Evolutionary conservation across 306 rosid species (phyloP).

Genomic region (cucumber (Cucumis sativus)): Cucumber_9930_V3 NC_026655.2:31612001-31612500

Average conservation of each 20-base stretch:
- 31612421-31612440: not conserved
- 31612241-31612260: constrained; percentile 11
- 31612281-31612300: constrained; percentile 39
- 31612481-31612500: constrained; percentile 8
- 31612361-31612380: constrained; percentile 19
- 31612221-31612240: constrained; percentile 21
- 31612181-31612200: constrained; percentile 47
- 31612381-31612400: not conserved
- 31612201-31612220: constrained; percentile 41
- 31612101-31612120: constrained; percentile 26
- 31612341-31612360: constrained; percentile 26
- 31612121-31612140: constrained; percentile 57
- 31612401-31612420: not conserved
- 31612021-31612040: constrained; percentile 39
- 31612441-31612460: not conserved
- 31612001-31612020: constrained; percentile 44
- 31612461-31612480: not conserved
- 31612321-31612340: constrained; percentile 39
- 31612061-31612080: constrained; percentile 32
- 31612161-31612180: constrained; percentile 22
- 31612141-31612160: constrained; percentile 40
- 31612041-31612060: constrained; percentile 27
- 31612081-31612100: constrained; percentile 58
- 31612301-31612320: constrained; percentile 34
- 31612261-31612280: constrained; percentile 28